Base-by-base conservation (phyloP, 331 rosid species). In the Pyrus hybrid region DNA sequence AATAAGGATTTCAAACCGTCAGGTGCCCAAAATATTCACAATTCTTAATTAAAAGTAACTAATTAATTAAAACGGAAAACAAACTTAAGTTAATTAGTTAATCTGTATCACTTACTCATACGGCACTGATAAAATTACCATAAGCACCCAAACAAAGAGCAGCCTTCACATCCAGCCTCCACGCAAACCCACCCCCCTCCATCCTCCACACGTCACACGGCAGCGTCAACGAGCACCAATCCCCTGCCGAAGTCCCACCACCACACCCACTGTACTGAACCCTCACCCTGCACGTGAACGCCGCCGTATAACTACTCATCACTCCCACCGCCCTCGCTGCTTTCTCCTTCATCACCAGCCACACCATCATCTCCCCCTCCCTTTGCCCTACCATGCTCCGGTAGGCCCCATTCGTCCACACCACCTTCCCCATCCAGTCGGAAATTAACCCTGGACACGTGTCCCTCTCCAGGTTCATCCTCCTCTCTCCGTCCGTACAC, bases 191-290 rank as follows among this genome's bases (percentile, higher is more conserved):
- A 60, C 97, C 95, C 3, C 79, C 67, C 61, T 92, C 89, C 96
- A 94, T 86, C 65, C 92, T 88, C 97, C 99, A 92, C 13, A 83
- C 99, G 45, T 94, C 99, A 21, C 99, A 94, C 4, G 96, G 96
- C 20, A 90, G 71, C 1, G 88, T 92, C 8, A 90, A 66, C 7
- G 89, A 82, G 9, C 56, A 81, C 14, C 61, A n/a, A 17, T 35
- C 73, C 22, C 80, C 70, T 85, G 69, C 26, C 26, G 69, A 30
- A 13, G 17, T 16, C 89, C 58, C 67, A 86, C 8, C 90, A 37
- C 85, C 11, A 51, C 57, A 56, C 80, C 65, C 67, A 72, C 25
- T 37, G 77, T 85, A 81, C 90, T 88, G 88, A 79, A 86, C 82
- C 54, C 85, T 90, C 69, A 90, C 99, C 72, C 87, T 83, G 81